Evolutionary conservation across 176 grass and related monocot species (phyloP).

Genomic region (maize (Zea mays)): DNA sequence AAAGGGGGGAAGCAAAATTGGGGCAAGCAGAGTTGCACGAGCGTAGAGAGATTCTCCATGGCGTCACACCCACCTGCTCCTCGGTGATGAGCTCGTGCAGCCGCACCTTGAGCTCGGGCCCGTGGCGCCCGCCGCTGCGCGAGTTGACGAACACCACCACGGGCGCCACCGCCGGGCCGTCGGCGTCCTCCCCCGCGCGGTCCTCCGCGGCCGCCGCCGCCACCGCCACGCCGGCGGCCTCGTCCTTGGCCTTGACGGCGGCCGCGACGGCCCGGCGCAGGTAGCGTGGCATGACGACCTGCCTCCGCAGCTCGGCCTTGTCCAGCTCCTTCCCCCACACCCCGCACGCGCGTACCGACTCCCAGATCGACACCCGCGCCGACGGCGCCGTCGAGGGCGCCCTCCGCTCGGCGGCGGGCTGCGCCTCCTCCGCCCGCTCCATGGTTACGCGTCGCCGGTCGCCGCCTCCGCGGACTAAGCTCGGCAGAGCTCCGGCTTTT

Average conservation of each 20-base stretch:
- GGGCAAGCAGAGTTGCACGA: slow-evolving; percentile 13
- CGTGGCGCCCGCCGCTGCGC: slow-evolving; percentile 74
- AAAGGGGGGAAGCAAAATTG: background rate
- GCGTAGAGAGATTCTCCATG: slow-evolving; percentile 6
- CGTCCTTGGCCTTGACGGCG: slow-evolving; percentile 54
- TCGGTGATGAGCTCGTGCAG: slow-evolving; percentile 84
- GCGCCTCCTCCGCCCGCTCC: slow-evolving; percentile 44
- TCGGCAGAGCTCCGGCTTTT: slow-evolving; percentile 21
- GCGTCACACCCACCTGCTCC: slow-evolving; percentile 85
- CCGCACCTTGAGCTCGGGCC: slow-evolving; percentile 76
- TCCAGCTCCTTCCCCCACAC: slow-evolving; percentile 63
- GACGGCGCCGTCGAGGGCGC: slow-evolving; percentile 34
- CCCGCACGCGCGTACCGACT: slow-evolving; percentile 75
- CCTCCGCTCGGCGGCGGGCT: slow-evolving; percentile 18
- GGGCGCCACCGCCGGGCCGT: slow-evolving; percentile 47
- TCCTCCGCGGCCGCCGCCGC: slow-evolving; percentile 15
- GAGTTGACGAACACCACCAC: slow-evolving; percentile 94
- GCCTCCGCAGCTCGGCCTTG: slow-evolving; percentile 71
- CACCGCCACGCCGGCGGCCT: slow-evolving; percentile 36
- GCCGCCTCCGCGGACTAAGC: slow-evolving; percentile 24
- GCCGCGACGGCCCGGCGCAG: slow-evolving; percentile 55
- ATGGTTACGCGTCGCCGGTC: slow-evolving; percentile 33
- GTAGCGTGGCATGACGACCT: slow-evolving; percentile 76
- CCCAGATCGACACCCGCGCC: slow-evolving; percentile 84
- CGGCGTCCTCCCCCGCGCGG: slow-evolving; percentile 10